These are phyloP conservation scores for Eimeria praecox DNA, from an alignment of 169 alveolate species.

Conservation along the genomic window DNA sequence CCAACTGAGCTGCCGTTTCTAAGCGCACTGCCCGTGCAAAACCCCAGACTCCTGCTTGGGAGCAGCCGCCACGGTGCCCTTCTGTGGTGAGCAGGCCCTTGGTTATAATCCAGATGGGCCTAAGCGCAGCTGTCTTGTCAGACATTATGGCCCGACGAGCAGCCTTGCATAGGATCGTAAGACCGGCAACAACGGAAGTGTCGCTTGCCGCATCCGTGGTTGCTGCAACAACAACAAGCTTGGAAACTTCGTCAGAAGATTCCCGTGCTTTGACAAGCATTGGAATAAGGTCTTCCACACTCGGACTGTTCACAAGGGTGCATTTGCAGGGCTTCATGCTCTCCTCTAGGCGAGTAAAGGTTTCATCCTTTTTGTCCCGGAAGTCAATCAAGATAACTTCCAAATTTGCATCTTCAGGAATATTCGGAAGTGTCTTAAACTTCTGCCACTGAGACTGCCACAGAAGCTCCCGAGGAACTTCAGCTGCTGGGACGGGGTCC, in stretches of 20 bases:
- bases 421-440: not conserved
- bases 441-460: slow-evolving; percentile 83
- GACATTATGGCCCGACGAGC: slow-evolving; percentile 46
- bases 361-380: slow-evolving; percentile 13
- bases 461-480: slow-evolving; percentile 83
- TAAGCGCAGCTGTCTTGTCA: slow-evolving; percentile 36
- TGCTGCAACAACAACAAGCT: slow-evolving; percentile 38
- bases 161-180: slow-evolving; percentile 53
- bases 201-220: not conserved
- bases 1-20: slow-evolving; percentile 74
- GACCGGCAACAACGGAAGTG: slow-evolving; percentile 48
- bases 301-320: not conserved
- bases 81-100: not conserved
- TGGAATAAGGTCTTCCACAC: slow-evolving; percentile 22
- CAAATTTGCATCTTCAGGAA: not conserved
- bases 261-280: not conserved
- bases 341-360: not conserved
- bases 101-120: slow-evolving; percentile 58
- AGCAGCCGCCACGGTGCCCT: slow-evolving; percentile 54
- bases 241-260: not conserved
- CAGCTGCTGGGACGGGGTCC: slow-evolving; percentile 81
- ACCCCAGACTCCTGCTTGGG: slow-evolving; percentile 88
- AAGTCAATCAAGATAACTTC: slow-evolving; percentile 43
- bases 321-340: slow-evolving; percentile 7
- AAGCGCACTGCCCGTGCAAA: slow-evolving; percentile 84